These are phyloP conservation scores for Solanum lignicaule DNA, from an alignment of 257 asterid genomes.

Conservation along the genomic window DNA sequence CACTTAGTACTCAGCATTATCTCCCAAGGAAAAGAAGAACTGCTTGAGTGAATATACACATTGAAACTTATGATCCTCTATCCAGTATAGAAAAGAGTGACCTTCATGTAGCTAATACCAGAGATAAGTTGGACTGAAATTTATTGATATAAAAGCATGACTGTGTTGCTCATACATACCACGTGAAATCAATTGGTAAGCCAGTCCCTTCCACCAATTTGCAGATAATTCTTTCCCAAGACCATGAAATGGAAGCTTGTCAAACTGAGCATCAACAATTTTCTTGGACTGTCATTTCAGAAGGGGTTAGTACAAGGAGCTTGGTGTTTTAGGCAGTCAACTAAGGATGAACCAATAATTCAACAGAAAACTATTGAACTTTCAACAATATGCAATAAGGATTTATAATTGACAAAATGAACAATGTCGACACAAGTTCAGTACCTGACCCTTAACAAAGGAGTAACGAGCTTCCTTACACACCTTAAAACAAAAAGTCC, in stretches of 20 bases:
- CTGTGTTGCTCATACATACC: constrained; percentile 29
- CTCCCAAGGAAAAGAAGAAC: not conserved
- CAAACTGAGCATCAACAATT: constrained; percentile 62
- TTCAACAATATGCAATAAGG: not conserved
- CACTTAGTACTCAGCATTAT: not conserved
- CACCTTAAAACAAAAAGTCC: not conserved
- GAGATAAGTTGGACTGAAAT: not conserved
- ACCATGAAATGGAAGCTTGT: constrained; percentile 88
- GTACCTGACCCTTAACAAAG: not conserved
- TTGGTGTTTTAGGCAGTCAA: not conserved
- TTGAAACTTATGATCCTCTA: not conserved
- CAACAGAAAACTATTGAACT: not conserved
- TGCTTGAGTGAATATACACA: not conserved
- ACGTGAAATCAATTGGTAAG: constrained; percentile 59
- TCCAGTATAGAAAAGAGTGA: not conserved
- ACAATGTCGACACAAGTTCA: not conserved
- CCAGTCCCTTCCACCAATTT: constrained; percentile 94
- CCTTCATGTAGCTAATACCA: not conserved
- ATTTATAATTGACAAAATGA: not conserved
- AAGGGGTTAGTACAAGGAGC: not conserved
- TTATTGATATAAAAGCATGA: not conserved
- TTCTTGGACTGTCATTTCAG: constrained; percentile 59
- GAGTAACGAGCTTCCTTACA: not conserved
- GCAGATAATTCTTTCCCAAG: constrained; percentile 80
- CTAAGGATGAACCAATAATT: not conserved